Percentiles rank a stretch among this genome's conserved stretches.
These are phyloP conservation scores for Blumeria graminis DNA, from an alignment of 2,329 filamentous ascomycete genomes.

Conservation along the genomic window DNA sequence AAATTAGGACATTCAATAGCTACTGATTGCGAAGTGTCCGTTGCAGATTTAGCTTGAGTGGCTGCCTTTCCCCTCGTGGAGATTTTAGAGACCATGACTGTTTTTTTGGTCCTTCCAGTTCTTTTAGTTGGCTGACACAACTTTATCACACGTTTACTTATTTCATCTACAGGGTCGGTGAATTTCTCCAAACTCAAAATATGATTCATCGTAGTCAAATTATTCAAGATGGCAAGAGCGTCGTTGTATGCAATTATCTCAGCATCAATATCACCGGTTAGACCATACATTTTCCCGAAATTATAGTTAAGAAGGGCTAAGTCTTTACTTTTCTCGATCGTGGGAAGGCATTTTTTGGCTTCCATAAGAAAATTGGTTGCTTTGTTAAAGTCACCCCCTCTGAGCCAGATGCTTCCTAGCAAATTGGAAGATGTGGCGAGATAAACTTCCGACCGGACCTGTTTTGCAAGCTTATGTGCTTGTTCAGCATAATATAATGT, in stretches of 20 bases:
- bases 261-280: constrained; percentile 21
- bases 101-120: constrained; percentile 9
- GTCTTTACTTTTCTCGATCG: constrained; percentile 21
- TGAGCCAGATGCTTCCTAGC: constrained; percentile 29
- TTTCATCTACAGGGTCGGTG: constrained; percentile 4
- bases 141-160: constrained; percentile 9
- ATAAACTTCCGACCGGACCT: constrained; percentile 16
- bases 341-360: constrained; percentile 26
- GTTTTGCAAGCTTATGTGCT: constrained; percentile 45
- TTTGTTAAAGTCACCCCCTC: constrained; percentile 32
- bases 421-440: constrained; percentile 28
- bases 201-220: constrained; percentile 19
- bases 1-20: constrained; percentile 15
- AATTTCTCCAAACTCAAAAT: constrained; percentile 9
- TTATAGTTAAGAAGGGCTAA: constrained; percentile 27
- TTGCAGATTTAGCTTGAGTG: constrained; percentile 9
- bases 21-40: constrained; percentile 7
- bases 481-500: constrained; percentile 74
- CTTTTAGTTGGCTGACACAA: constrained; percentile 15
- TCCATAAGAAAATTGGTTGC: constrained; percentile 30
- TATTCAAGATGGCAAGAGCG: constrained; percentile 21
- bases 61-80: constrained; percentile 12
- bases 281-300: constrained; percentile 27
- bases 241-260: constrained; percentile 25
- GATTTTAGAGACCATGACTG: constrained; percentile 10